Evolutionary conservation across 2,329 filamentous ascomycete genomes (phyloP).

Genomic region (Coniochaeta hoffmannii): DNA sequence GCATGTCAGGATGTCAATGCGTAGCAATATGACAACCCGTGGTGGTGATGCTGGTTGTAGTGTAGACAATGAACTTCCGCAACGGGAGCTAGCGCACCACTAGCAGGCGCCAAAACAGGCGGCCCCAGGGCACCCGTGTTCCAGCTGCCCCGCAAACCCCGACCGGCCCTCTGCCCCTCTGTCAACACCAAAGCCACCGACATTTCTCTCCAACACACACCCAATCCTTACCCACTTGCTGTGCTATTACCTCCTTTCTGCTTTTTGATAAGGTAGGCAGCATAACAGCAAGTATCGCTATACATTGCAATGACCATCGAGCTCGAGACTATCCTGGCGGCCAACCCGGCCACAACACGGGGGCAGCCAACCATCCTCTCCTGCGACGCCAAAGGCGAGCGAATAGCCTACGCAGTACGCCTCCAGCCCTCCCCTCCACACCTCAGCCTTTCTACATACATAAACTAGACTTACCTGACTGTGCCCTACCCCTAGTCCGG

Average conservation of each 20-base stretch:
- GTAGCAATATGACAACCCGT: too few relatives aligned
- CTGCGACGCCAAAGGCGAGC: slow-evolving; percentile 79
- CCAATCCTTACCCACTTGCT: too few relatives aligned
- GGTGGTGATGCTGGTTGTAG: too few relatives aligned
- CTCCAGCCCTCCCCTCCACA: neutral
- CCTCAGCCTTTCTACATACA: neutral
- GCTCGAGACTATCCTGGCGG: slow-evolving; percentile 69
- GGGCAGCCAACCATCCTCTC: slow-evolving; percentile 87
- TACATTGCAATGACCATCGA: slow-evolving; percentile 39
- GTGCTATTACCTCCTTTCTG: too few relatives aligned
- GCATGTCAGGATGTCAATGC: too few relatives aligned
- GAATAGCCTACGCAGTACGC: slow-evolving; percentile 83
- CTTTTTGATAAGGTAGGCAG: too few relatives aligned
- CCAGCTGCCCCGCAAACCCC: slow-evolving; percentile 19
- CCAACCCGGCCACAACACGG: slow-evolving; percentile 73
- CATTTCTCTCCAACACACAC: too few relatives aligned
- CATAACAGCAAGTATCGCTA: neutral
- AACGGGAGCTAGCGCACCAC: too few relatives aligned
- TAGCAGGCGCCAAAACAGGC: too few relatives aligned
- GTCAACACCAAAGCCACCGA: neutral
- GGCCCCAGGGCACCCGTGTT: too few relatives aligned
- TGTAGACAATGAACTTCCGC: too few relatives aligned
- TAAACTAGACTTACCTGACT: slow-evolving; percentile 1
- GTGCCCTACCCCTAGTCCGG: slow-evolving; percentile 60
- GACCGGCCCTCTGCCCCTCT: slow-evolving; percentile 1